Evolutionary conservation across 2,329 filamentous ascomycete genomes (phyloP).

Genomic region (Arthrobotrys musiformis): DNA sequence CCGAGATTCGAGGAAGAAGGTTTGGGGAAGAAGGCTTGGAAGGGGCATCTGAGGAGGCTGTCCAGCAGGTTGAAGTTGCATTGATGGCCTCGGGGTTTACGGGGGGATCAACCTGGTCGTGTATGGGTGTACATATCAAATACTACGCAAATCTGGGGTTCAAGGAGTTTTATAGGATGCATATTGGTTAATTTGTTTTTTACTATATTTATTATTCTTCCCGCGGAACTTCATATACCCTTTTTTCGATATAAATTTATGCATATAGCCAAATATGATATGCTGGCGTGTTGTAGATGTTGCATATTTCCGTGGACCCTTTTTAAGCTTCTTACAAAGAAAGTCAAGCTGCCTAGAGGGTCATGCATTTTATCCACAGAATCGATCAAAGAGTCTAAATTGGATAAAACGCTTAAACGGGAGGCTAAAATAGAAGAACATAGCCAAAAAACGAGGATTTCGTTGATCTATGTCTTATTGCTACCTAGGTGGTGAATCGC

Average conservation of each 20-base stretch:
- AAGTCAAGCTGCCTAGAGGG: neutral
- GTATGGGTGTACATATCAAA: neutral
- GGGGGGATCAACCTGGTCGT: neutral
- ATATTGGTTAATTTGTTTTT: neutral
- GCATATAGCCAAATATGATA: neutral
- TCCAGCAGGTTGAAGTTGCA: constrained; percentile 21
- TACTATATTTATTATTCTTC: neutral
- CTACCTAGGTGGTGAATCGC: too few relatives aligned
- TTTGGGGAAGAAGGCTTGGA: neutral
- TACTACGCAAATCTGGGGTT: constrained; percentile 5
- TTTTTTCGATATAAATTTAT: constrained; percentile 10
- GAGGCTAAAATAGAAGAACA: constrained; percentile 30
- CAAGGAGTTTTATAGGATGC: constrained; percentile 3
- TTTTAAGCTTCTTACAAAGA: neutral
- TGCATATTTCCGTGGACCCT: neutral
- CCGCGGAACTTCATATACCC: neutral
- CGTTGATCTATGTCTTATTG: neutral
- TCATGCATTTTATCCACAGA: neutral
- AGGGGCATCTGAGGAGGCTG: constrained; percentile 24
- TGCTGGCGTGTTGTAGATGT: constrained; percentile 20
- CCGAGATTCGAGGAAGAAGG: constrained; percentile 26
- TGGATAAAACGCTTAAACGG: constrained; percentile 37
- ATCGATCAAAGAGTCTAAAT: neutral
- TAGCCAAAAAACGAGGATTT: neutral
- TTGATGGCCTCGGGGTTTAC: neutral